Evolutionary conservation across 306 rosid genomes (phyloP).

Genomic region (Arachis hypogaea): DNA sequence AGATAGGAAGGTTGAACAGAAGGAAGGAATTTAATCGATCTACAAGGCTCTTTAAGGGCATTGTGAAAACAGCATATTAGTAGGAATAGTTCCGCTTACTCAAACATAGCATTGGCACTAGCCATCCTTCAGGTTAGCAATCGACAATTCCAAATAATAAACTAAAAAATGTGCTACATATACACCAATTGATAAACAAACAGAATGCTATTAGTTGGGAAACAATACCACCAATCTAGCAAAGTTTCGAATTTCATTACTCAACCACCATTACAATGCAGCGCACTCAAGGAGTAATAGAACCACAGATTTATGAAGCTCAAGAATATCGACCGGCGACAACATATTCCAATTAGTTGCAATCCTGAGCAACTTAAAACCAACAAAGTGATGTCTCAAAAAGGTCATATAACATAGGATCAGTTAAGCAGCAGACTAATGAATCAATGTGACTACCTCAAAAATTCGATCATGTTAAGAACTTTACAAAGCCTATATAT

Average conservation of each 20-base stretch:
- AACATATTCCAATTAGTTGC: conserved; percentile 1
- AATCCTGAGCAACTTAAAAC: neutral
- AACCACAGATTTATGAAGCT: neutral
- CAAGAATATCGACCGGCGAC: neutral
- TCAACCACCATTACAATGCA: neutral
- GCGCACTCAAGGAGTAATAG: neutral
- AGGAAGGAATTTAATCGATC: conserved; percentile 4
- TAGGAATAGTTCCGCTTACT: neutral
- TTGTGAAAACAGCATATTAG: neutral
- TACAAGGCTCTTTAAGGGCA: neutral
- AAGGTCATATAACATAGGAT: neutral
- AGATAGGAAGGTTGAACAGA: neutral
- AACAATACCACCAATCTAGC: neutral
- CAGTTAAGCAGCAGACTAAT: neutral
- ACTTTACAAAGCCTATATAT: too few species aligned
- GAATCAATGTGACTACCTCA: neutral
- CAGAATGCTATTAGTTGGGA: conserved; percentile 7
- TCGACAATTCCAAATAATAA: too few species aligned
- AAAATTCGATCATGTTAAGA: neutral
- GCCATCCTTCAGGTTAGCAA: too few species aligned
- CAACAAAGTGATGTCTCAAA: too few species aligned
- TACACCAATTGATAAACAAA: neutral
- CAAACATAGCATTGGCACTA: neutral
- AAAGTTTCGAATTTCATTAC: neutral
- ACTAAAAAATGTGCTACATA: too few species aligned